Evolutionary conservation across 2,329 filamentous ascomycete genomes (phyloP), one percentile per base, ranked within the genome.

Genomic region (Calcarisporium arbuscula): DNA sequence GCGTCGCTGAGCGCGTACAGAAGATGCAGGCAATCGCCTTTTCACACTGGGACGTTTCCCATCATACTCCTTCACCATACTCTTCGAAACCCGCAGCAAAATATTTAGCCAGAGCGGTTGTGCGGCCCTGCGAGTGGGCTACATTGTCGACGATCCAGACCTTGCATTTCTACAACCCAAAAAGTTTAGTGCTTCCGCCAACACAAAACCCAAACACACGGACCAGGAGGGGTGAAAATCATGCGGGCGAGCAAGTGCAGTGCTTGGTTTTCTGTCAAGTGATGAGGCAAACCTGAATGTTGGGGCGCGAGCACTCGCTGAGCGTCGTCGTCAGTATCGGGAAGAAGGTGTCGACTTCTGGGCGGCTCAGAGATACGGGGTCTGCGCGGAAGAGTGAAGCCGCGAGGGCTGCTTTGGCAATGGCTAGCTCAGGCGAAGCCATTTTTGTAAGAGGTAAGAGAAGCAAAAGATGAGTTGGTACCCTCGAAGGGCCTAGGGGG

Each of bases 271-370:
- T 23, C 17, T 48, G 42, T 44, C 41, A 44, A 52, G 48, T 44
- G 40, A 53, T 50, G 47, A 60, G 56, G 70, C 82, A 87, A 85
- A 92, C 85, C 85, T 92, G 85, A 71, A 92, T 82, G 68, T 90
- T 88, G 68, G 70, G 64, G 54, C 79, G 73, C 53, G 84, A 85
- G 74, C 85, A 90, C 66, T 78, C 74, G 62, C 71, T 63, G 54
- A 85, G 64, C 50, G 74, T 73, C 54, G 70, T 64, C 57, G 80
- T 73, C 51, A 92, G 69, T 40, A 78, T 67, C 44, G 64, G 56
- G 58, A 87, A 75, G 58, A 90, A 84, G 38, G 71, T 60, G 47
- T 81, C 72, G 57, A 90, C 82, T 40, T 82, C 74, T 50, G 79
- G 74, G 54, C 81, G 79, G 31, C 77, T 62, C 36, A 85, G 72